phyloP scores from a whole-genome alignment of 1,284 basidiomycete species.

The Coriolopsis trogii region DNA sequence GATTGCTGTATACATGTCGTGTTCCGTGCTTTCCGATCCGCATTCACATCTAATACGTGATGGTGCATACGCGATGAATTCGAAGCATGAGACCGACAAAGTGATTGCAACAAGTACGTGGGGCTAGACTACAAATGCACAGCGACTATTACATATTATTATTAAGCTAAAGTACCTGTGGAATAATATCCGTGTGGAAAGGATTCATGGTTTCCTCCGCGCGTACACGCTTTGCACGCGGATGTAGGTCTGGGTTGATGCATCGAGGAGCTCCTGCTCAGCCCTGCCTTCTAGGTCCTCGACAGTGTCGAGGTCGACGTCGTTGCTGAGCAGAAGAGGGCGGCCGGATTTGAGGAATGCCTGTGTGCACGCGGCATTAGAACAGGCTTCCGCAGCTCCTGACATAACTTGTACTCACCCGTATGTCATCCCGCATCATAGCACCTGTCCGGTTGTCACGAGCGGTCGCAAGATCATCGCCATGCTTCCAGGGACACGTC shows the following conservation, averaged over 20 bases:
- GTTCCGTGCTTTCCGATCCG: no score
- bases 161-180: not conserved
- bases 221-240: conserved; percentile 63
- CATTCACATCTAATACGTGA: no score
- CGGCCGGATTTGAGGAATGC: conserved; percentile 64
- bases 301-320: conserved; percentile 53
- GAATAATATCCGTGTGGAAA: not conserved
- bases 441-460: conserved; percentile 36
- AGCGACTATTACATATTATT: not conserved
- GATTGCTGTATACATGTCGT: no score
- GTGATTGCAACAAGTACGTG: conserved; percentile 9
- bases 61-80: no score
- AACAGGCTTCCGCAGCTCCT: no score
- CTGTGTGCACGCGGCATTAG: conserved; percentile 41
- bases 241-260: conserved; percentile 49
- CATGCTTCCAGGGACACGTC: conserved; percentile 48
- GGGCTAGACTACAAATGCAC: conserved; percentile 7
- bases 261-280: conserved; percentile 52
- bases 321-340: conserved; percentile 67
- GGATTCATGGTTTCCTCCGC: conserved; percentile 43
- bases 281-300: conserved; percentile 55
- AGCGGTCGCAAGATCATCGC: conserved; percentile 31
- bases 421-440: conserved; percentile 47
- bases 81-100: no score
- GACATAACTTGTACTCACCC: conserved; percentile 30